A percentile compares a stretch with the other conserved stretches of the same genome.
Evolutionary conservation across 306 rosid genomes (phyloP).

Genomic region (Boehmeria nivea): DNA sequence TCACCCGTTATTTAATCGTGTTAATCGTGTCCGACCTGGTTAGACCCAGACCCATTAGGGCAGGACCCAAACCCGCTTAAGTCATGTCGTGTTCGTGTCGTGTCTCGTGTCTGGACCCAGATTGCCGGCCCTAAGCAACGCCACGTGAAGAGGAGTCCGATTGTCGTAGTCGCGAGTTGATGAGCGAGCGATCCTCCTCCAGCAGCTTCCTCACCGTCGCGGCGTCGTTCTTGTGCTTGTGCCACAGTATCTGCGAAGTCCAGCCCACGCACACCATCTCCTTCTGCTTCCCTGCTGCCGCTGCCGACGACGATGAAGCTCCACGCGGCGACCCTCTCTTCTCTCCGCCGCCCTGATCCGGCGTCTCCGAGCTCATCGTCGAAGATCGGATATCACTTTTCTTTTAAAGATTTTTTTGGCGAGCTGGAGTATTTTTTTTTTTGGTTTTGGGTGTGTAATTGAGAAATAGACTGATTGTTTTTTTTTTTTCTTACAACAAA

Average conservation of each 20-base stretch:
- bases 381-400: constrained; percentile 17
- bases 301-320: constrained; percentile 1
- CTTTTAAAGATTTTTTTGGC: not conserved
- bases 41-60: no score
- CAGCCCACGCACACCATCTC: constrained; percentile 84
- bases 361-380: constrained; percentile 53
- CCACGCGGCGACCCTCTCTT: constrained; percentile 11
- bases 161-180: constrained; percentile 70
- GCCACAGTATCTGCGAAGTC: constrained; percentile 88
- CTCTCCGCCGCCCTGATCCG: constrained; percentile 19
- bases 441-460: not conserved
- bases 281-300: constrained; percentile 45
- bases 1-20: no score
- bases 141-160: constrained; percentile 91
- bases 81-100: no score
- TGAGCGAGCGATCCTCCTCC: constrained; percentile 77
- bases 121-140: no score
- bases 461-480: no score
- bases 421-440: not conserved
- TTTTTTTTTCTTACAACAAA: no score
- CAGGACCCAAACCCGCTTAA: no score
- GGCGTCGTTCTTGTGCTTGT: constrained; percentile 86
- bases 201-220: constrained; percentile 86
- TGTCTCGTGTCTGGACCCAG: no score
- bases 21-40: no score